Base-by-base conservation (phyloP, 140 eudicot species). In the Ambrosia hybrid region DNA sequence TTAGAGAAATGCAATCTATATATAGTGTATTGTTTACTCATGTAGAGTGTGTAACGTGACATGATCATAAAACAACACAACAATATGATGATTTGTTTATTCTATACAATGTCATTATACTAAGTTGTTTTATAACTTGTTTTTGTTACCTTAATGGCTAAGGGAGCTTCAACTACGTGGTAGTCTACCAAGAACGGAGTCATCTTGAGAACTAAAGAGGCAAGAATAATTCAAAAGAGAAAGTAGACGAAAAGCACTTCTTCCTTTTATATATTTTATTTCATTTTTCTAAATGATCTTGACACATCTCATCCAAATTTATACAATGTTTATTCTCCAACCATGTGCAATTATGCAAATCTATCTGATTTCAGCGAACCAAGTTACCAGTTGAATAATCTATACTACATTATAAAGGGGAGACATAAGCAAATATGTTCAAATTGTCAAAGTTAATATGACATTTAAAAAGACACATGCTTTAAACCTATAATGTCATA, bases 161-260 rank as follows among this genome's bases (percentile, higher is more conserved):
- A 74, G 79, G 72, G 79, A 74, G 48, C 65, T 65, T 6, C 58
- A 65, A 65, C 14, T 53, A 63, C 38, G 57, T 63, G 63, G 72
- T 63, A 39, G 65, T 74, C 63, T 62, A 63, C 72, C 64, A 15
- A 64, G 45, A 63, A 4, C 26, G 21, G 34, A 38, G 57, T 74
- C 73, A 65, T 65, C 46, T 21, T 65, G 57, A 64, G 46, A 57
- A n/a, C 34, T 1, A 30, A 58, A 58, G 68, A 41, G 46, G 33
- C 68, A 43, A 43, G 68, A 72, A 72, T 72, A 72, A 41, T 58
- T 26, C 57, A 65, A 65, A 74, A 74, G 79, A 6, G 21, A 57
- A 62, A 63, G 73, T 65, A 43, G 9, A 51, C 45, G 46, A 53
- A 65, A 74, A 65, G 72, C 46, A 74, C 53, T 64, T 3, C 13